These are phyloP conservation scores for Chlamydomonas sphaeroides DNA, from an alignment of 139 green algal species.

Conservation along the genomic window DNA sequence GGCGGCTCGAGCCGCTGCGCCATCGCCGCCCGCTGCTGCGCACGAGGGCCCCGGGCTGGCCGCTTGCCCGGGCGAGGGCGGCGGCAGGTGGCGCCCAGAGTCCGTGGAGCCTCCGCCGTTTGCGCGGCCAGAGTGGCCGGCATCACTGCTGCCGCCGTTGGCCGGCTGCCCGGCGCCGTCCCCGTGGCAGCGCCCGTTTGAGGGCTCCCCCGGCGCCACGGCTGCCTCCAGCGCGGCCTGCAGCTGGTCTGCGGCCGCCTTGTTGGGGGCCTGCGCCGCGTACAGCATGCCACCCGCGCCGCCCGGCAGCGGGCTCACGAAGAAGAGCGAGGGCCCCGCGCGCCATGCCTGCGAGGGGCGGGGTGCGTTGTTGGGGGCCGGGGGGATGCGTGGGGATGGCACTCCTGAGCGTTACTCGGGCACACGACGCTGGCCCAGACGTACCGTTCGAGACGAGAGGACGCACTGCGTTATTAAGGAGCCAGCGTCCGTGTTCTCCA, in stretches of 20 bases:
- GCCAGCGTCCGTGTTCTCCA: slow-evolving; percentile 7
- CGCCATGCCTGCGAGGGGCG: background rate
- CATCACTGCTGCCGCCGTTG: no score
- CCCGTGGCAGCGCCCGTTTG: background rate
- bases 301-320: slow-evolving; percentile 20
- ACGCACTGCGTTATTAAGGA: slow-evolving; percentile 1
- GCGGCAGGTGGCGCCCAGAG: no score
- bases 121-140: no score
- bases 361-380: background rate
- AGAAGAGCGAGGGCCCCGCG: slow-evolving; percentile 6
- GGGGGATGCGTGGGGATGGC: background rate
- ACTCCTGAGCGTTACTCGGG: background rate
- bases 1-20: no score
- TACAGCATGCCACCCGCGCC: background rate
- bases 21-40: no score
- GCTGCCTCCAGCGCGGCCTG: slow-evolving; percentile 72
- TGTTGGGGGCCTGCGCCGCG: slow-evolving; percentile 63
- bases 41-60: no score
- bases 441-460: slow-evolving; percentile 8
- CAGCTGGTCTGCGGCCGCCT: slow-evolving; percentile 67
- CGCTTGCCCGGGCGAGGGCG: no score
- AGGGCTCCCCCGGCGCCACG: background rate
- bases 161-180: background rate
- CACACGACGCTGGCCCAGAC: background rate
- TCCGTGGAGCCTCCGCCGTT: no score